These are phyloP conservation scores for Tulasnella sp. DNA, from an alignment of 768 basidiomycete genomes.

Conservation along the genomic window DNA sequence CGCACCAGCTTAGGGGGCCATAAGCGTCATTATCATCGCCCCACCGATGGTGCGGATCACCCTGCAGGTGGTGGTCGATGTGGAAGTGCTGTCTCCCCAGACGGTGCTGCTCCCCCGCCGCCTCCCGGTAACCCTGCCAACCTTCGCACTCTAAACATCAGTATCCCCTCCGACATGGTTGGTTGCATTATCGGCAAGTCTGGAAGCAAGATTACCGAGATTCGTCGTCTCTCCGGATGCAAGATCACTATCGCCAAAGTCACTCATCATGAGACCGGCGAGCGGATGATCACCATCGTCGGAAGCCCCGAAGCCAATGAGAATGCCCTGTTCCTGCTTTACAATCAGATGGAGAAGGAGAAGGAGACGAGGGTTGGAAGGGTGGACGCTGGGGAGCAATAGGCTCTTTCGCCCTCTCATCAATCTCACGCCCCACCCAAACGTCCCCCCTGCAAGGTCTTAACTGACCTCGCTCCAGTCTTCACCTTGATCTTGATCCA, in stretches of 20 bases:
- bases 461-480: conserved; percentile 23
- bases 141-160: conserved; percentile 96
- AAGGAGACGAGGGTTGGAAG: conserved; percentile 89
- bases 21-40: conserved; percentile 1
- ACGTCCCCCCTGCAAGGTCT: conserved; percentile 2
- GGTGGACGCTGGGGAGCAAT: conserved; percentile 42
- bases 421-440: background rate
- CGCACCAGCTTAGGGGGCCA: background rate
- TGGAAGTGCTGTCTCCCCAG: conserved; percentile 37
- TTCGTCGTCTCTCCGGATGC: conserved; percentile 93
- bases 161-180: conserved; percentile 99
- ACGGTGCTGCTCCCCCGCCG: conserved; percentile 26
- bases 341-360: conserved; percentile 90
- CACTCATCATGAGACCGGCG: conserved; percentile 97
- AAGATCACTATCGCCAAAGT: conserved; percentile 99
- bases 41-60: conserved; percentile 14
- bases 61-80: conserved; percentile 5
- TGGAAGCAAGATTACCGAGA: conserved; percentile 98
- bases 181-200: conserved; percentile 92
- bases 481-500: background rate
- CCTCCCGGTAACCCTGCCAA: conserved; percentile 49
- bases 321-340: conserved; percentile 94
- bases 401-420: background rate
- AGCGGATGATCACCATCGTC: conserved; percentile 98
- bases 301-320: conserved; percentile 96